Evolutionary conservation across 192 early-diverging fungal genomes (phyloP), one percentile per base, ranked within the genome.

Genomic region (Backusella australiensis): DNA sequence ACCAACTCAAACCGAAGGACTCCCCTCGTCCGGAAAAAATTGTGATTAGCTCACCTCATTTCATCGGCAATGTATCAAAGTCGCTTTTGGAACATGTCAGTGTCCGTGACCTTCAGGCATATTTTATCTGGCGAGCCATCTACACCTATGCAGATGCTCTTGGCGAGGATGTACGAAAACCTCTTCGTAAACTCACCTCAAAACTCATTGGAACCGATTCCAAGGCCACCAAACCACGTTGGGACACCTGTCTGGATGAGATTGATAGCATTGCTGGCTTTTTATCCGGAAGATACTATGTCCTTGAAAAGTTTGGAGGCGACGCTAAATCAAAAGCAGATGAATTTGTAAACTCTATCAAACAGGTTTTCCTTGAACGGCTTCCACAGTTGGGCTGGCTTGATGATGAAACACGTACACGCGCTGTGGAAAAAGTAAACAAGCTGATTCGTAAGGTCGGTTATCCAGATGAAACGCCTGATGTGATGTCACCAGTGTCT

Each of bases 41-140:
- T 0, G 75, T 83, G 38, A 70, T 84, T 5, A 21, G 69, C 21
- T 77, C 79, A 29, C 75, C 76, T 11, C 67, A 71, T 26, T 86
- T 81, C 69, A 42, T 88, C 19, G 67, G 67, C 14, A 75, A 78
- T n/a, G 36, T 82, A 21, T 77, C 82, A 26, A 65, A 34, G 23
- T 44, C 78, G 14, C 6, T 88, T 26, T 66, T 90, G 11, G 66
- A 78, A n/a, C 77, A 83, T 9, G 81, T 85, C 3, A 78, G 75
- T 3, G 36, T 80, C 0, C 32, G 77, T 36, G 80, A 79, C 3
- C 26, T 90, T 1, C 82, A 89, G 67, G 74, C 77, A 41, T 90
- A 89, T 67, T 86, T 90, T 46, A 78, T 83, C 4, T 90, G 89
- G 89, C 75, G 79, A 53, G 41, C 80, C 32, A 80, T 90, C 38